Conservation (phyloP, 2,329 filamentous ascomycete species). For the Trichophyton mentagrophytes region DNA sequence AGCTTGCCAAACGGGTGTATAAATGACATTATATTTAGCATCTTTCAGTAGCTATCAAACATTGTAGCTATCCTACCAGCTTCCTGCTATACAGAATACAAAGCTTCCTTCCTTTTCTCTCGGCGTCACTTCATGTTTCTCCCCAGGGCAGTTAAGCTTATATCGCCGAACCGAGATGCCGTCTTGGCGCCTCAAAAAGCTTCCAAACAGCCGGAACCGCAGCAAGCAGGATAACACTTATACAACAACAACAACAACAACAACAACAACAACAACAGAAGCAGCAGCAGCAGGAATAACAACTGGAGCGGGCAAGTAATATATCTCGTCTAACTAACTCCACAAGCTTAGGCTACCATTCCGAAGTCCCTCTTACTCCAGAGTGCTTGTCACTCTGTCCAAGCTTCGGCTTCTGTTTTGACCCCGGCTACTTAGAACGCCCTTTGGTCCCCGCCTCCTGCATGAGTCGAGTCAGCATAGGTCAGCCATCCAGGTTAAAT, state of each 20-base stretch:
- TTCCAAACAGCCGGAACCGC: neutral
- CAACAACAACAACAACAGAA: no score
- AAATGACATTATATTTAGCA: neutral
- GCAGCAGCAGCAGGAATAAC: no score
- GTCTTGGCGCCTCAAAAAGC: neutral
- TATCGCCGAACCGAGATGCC: conserved; percentile 1
- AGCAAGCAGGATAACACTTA: neutral
- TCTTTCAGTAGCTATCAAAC: neutral
- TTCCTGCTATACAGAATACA: neutral
- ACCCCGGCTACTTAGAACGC: neutral
- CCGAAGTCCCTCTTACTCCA: no score
- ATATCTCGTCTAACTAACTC: no score
- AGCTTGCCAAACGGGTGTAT: neutral
- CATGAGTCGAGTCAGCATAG: neutral
- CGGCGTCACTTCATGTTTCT: neutral
- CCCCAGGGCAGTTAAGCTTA: neutral
- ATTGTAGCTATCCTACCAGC: neutral
- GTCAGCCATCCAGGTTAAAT: neutral
- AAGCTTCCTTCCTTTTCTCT: neutral
- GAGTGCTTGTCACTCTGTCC: neutral
- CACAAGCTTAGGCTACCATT: no score
- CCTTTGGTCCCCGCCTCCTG: neutral
- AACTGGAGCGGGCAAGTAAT: no score
- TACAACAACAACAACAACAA: neutral
- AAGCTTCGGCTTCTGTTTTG: neutral